phyloP scores from a whole-genome alignment of 176 grass and related monocot genomes.

The Ensete glaucum region DNA sequence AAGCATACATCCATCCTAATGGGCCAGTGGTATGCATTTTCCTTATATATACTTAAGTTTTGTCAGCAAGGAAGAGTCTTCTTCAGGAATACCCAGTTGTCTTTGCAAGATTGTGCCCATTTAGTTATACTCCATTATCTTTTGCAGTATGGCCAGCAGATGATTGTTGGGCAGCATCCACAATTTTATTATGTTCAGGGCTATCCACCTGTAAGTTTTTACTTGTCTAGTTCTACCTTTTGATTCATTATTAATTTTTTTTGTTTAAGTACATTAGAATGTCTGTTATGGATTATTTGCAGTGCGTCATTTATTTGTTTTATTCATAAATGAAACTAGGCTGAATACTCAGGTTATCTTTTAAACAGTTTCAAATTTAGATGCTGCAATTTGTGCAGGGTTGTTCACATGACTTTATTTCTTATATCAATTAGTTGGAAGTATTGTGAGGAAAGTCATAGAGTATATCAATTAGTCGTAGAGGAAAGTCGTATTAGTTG shows the following conservation, averaged over 20 bases:
- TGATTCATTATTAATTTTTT: background rate
- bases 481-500: too few relatives aligned
- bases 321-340: background rate
- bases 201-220: conserved; percentile 40
- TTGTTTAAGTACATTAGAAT: background rate
- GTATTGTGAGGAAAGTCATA: background rate
- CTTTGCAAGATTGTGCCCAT: background rate
- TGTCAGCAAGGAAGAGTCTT: background rate
- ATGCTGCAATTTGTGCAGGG: background rate
- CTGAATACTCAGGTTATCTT: background rate
- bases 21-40: conserved; percentile 30
- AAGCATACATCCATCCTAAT: conserved; percentile 51
- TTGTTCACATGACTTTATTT: background rate
- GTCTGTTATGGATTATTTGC: background rate
- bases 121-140: background rate
- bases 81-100: background rate
- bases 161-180: conserved; percentile 46
- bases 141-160: conserved; percentile 67
- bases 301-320: background rate
- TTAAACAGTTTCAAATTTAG: background rate
- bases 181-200: conserved; percentile 43
- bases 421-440: background rate
- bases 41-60: conserved; percentile 2
- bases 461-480: background rate
- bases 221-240: background rate